Evolutionary conservation across 805 yeast species (phyloP), one percentile per base, ranked within the genome.

Genomic region (Yamadazyma philogaea): DNA sequence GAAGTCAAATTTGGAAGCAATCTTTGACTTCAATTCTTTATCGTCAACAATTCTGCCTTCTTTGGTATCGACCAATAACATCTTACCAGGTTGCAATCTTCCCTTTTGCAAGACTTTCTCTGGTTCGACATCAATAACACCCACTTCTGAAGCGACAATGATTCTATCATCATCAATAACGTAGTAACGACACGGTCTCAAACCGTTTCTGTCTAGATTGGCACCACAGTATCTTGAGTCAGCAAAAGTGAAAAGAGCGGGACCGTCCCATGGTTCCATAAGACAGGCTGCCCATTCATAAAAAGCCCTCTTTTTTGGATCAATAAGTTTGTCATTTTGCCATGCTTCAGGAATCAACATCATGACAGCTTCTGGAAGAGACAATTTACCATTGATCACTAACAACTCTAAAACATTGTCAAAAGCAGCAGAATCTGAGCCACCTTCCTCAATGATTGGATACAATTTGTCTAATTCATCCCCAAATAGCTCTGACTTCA

Each of bases 241-340:
- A 28, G 97, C 91, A 65, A 91, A 93, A 22, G 96, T 89, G 72
- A 91, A 87, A 53, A 93, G 72, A 27, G 98, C 98, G 15, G 99
- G 99, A 51, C 99, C 99, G 69, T 91, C 99, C 99, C 99, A 91
- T 7, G 98, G 98, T 71, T 91, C 99, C 96, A 93, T 93, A 51
- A 91, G 70, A 69, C 97, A 89, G 10, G 98, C 96, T 37, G 97
- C 98, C 98, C 98, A 91, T 65, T 93, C 97, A 70, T 91, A 91
- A 67, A 95, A 91, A 0, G 98, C 97, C 56, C 78, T 81, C 70
- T 90, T 86, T 64, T 85, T 83, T 43, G 95, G 87, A 63, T 91
- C 96, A 85, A 91, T 89, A 50, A 77, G 65, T 42, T 66, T 64
- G 66, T 90, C 93, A 61, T 86, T 85, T 66, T 91, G 97, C 93